Evolutionary conservation across 768 basidiomycete species (phyloP).

Genomic region (Exsudoporus frostii): DNA sequence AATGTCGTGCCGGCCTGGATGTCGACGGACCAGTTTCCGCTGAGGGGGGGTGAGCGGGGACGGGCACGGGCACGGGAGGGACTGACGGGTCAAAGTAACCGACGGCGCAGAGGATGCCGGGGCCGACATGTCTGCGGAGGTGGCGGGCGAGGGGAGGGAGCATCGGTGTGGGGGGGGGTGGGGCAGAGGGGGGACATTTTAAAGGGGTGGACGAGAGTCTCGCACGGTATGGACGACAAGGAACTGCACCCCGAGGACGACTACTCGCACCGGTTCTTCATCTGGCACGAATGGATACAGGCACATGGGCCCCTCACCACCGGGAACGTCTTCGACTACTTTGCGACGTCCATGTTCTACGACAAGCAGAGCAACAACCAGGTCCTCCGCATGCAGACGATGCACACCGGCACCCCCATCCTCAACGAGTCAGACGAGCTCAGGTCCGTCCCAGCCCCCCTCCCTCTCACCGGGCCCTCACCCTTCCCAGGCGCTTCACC

Average conservation of each 20-base stretch:
- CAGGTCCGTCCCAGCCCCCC: slow-evolving; percentile 39
- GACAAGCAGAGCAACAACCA: slow-evolving; percentile 94
- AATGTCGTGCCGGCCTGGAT: slow-evolving; percentile 40
- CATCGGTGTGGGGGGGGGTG: not conserved
- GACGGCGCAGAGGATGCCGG: slow-evolving; percentile 38
- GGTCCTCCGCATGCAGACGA: slow-evolving; percentile 89
- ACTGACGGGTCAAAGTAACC: slow-evolving; percentile 36
- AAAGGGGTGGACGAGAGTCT: not conserved
- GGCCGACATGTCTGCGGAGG: slow-evolving; percentile 35
- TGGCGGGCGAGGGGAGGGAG: slow-evolving; percentile 19
- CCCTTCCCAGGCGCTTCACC: slow-evolving; percentile 63
- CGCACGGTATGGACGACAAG: slow-evolving; percentile 41
- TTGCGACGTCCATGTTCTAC: slow-evolving; percentile 88
- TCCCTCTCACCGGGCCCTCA: slow-evolving; percentile 1
- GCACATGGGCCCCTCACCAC: slow-evolving; percentile 74
- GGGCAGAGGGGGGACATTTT: no score
- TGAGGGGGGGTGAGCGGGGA: not conserved
- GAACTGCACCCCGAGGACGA: slow-evolving; percentile 81
- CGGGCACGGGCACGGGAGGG: not conserved
- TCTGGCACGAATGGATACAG: slow-evolving; percentile 91
- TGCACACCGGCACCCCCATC: slow-evolving; percentile 75
- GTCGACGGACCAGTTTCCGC: slow-evolving; percentile 45
- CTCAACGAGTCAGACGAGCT: slow-evolving; percentile 84
- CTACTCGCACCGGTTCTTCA: slow-evolving; percentile 79
- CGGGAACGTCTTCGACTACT: slow-evolving; percentile 87